Conservation (phyloP, 768 basidiomycete species). For the Hortiboletus campestris region DNA sequence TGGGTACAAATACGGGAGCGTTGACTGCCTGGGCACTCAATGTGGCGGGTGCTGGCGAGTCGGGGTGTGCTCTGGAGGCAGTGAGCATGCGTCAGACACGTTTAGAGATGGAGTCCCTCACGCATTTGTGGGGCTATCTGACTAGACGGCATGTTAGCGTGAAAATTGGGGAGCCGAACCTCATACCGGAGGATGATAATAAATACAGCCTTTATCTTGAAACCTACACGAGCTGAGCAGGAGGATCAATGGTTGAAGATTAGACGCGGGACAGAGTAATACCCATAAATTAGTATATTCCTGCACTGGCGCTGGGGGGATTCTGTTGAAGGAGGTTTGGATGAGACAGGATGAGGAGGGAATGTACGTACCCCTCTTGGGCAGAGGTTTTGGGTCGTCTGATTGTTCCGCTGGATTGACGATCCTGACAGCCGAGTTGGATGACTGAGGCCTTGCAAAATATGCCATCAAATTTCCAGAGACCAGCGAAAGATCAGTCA, state of each 20-base stretch:
- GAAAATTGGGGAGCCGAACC: background rate
- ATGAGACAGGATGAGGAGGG: background rate
- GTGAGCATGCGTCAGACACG: slow-evolving; percentile 1
- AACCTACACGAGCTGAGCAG: slow-evolving; percentile 71
- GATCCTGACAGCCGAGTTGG: slow-evolving; percentile 67
- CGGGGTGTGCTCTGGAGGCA: slow-evolving; percentile 37
- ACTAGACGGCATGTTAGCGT: slow-evolving; percentile 21
- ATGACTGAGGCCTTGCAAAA: slow-evolving; percentile 60
- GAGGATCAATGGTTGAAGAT: background rate
- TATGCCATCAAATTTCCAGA: slow-evolving; percentile 52
- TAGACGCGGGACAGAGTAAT: slow-evolving; percentile 11
- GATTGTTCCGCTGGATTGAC: slow-evolving; percentile 52
- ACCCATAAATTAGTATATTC: slow-evolving; percentile 93
- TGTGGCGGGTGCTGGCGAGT: slow-evolving; percentile 42
- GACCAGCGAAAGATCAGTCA: background rate
- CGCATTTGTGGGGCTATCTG: slow-evolving; percentile 23
- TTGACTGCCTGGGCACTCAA: slow-evolving; percentile 69
- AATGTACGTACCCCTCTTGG: slow-evolving; percentile 53
- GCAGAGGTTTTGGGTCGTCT: slow-evolving; percentile 41
- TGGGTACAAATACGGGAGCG: slow-evolving; percentile 84
- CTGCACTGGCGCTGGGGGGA: slow-evolving; percentile 78
- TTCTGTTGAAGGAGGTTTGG: slow-evolving; percentile 40
- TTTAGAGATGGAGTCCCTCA: slow-evolving; percentile 15
- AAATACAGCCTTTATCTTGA: slow-evolving; percentile 83
- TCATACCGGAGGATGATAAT: slow-evolving; percentile 72